Base-by-base conservation (phyloP, 2,329 filamentous ascomycete species). In the Phialemoniopsis sp. region DNA sequence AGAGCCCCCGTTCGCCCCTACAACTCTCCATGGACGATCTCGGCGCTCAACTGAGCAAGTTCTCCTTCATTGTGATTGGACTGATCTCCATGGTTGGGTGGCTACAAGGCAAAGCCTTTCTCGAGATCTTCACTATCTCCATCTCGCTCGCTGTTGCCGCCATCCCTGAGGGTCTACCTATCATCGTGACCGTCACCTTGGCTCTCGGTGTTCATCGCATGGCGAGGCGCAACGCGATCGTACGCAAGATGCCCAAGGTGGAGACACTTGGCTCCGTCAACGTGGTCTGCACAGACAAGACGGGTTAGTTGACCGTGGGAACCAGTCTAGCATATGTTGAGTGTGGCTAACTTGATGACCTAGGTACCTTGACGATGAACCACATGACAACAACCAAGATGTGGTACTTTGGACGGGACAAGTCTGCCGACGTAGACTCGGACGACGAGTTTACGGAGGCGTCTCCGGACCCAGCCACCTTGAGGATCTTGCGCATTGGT, bases 221-320 rank as follows among this genome's bases (percentile, higher is more conserved):
- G 93, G 94, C 93, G 44, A 89, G 83, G 56, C 82, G 91, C 52
- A 88, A 95, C 58, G 93, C 93, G 8, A 98, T 98, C 59, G 91
- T 98, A 44, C 85, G 93, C 50, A 85, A 87, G 56, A 85, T 98
- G 65, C 94, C 94, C 16, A 97, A 93, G 62, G 94, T 98, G 8
- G 93, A 98, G 61, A 98, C 93, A 1, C 68, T 98, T 5, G 94
- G 94, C 8, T 96, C 90, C n/a, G 93, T 98, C 43, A 98, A 97
- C 54, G 90, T 98, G n/a, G 89, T 98, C 7, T 98, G 94, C 68
- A 96, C 89, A 50, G 93, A 98, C 70, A 98, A 98, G 68, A 98
- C 93, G 32, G 89, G 80, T 80, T 64, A 51, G 59, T 45, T 38
- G 13, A 36, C 13, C 34, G 32, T 35, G 12, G 17, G 18, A 21